Percentiles rank a stretch among this genome's conserved stretches.
These are phyloP conservation scores for Ogataea salicorniae DNA, from an alignment of 805 yeast genomes.

Conservation along the genomic window DNA sequence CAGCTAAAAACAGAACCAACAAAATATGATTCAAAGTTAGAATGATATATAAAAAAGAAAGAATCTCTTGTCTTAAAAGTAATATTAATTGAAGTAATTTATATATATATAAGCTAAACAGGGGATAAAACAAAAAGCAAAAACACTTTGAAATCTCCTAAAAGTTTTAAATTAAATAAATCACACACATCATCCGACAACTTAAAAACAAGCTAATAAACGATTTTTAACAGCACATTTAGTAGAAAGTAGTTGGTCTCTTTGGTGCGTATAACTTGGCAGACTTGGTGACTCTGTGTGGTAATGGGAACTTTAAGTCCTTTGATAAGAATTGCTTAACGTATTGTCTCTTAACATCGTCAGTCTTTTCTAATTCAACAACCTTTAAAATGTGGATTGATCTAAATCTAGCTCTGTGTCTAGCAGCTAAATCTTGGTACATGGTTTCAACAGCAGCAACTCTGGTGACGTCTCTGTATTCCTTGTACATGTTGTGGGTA, in stretches of 20 bases:
- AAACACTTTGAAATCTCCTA: too few species aligned
- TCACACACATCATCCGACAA: not conserved
- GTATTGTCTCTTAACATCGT: conserved; percentile 99
- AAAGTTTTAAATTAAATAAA: conserved; percentile 8
- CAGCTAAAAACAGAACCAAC: not conserved
- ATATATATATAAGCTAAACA: too few species aligned
- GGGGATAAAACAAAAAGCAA: too few species aligned
- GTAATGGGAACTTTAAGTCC: conserved; percentile 99
- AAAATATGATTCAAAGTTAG: not conserved
- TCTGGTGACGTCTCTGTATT: conserved; percentile 99
- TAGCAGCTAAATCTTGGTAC: conserved; percentile 99
- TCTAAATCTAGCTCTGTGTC: conserved; percentile 99
- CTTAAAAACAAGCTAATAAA: too few species aligned
- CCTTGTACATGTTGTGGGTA: conserved; percentile 99
- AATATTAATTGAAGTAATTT: too few species aligned
- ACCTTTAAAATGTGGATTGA: conserved; percentile 98
- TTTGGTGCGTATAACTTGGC: conserved; percentile 82
- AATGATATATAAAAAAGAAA: not conserved
- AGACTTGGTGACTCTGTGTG: conserved; percentile 97
- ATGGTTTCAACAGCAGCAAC: conserved; percentile 97
- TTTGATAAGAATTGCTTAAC: conserved; percentile 92
- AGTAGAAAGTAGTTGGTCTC: conserved; percentile 98
- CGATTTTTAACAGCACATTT: conserved; percentile 24
- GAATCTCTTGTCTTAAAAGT: not conserved
- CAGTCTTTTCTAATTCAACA: conserved; percentile 96